A percentile compares a stretch with the other conserved stretches of the same genome.
Evolutionary conservation across 1,139 yeast genomes (phyloP).

Genomic region (Debaryomyces singareniensis): DNA sequence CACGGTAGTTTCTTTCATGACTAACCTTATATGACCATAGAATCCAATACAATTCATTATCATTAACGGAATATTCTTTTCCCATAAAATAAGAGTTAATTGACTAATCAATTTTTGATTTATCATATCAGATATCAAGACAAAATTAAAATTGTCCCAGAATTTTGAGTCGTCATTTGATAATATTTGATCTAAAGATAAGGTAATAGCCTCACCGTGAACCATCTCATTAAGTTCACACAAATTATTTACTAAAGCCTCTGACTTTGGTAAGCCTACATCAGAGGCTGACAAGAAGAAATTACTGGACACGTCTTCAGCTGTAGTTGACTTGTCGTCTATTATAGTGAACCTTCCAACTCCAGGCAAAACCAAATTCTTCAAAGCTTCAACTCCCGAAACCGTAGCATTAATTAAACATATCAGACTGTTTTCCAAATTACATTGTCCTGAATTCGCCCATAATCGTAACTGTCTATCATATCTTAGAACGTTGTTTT

Average conservation of each 20-base stretch:
- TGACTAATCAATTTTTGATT: slow-evolving; percentile 11
- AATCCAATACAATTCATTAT: slow-evolving; percentile 54
- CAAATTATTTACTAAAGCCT: slow-evolving; percentile 33
- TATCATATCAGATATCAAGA: slow-evolving; percentile 39
- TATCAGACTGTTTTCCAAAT: slow-evolving; percentile 52
- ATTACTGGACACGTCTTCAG: slow-evolving; percentile 46
- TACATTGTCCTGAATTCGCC: slow-evolving; percentile 72
- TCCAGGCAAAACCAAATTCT: slow-evolving; percentile 80
- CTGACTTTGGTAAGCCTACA: slow-evolving; percentile 38
- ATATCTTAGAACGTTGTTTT: slow-evolving; percentile 46
- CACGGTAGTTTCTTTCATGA: slow-evolving; percentile 49
- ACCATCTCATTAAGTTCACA: slow-evolving; percentile 60
- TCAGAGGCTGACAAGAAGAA: slow-evolving; percentile 52
- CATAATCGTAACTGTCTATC: slow-evolving; percentile 89
- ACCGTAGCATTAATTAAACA: slow-evolving; percentile 58
- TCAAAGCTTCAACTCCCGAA: slow-evolving; percentile 63
- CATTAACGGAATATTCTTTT: slow-evolving; percentile 46
- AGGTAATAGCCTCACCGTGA: slow-evolving; percentile 25
- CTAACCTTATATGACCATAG: slow-evolving; percentile 57
- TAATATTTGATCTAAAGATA: slow-evolving; percentile 14
- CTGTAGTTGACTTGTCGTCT: slow-evolving; percentile 37
- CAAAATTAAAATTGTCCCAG: slow-evolving; percentile 51
- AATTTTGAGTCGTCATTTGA: slow-evolving; percentile 15
- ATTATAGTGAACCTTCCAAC: slow-evolving; percentile 62
- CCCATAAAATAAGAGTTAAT: slow-evolving; percentile 37